Conservation (phyloP, 2,329 filamentous ascomycete species). For the Colletotrichum salicis region DNA sequence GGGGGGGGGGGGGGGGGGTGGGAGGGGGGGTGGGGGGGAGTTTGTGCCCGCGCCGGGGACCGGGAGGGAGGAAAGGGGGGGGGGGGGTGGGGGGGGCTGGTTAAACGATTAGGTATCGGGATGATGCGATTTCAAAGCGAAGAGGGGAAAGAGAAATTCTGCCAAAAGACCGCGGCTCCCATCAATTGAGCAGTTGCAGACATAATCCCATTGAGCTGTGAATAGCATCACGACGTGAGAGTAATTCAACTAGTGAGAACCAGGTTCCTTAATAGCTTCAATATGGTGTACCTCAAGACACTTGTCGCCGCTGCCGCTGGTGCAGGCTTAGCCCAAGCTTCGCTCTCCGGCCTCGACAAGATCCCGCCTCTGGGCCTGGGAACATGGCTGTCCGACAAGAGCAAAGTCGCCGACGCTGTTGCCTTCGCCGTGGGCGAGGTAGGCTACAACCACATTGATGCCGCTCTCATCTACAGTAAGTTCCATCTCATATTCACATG, state of each 20-base stretch:
- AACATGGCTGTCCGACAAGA: conserved; percentile 72
- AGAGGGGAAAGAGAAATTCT: background rate
- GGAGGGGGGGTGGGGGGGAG: too few species aligned
- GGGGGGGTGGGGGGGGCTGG: background rate
- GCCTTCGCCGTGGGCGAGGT: conserved; percentile 55
- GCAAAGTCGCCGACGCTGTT: conserved; percentile 68
- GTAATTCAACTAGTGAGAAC: background rate
- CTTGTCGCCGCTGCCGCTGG: background rate
- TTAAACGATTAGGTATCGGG: background rate
- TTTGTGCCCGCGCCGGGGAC: too few species aligned
- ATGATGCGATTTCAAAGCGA: conserved; percentile 24
- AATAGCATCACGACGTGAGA: background rate
- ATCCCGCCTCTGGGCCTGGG: conserved; percentile 46
- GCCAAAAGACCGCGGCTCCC: background rate
- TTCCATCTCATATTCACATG: conserved; percentile 37
- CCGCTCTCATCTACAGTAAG: conserved; percentile 61
- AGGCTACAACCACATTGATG: conserved; percentile 69
- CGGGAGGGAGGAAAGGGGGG: too few species aligned
- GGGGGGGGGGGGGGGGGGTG: too few species aligned
- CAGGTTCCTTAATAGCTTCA: background rate
- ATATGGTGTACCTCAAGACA: conserved; percentile 13
- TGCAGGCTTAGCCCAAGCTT: conserved; percentile 22
- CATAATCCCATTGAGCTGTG: background rate
- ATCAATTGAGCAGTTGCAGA: rapidly evolving
- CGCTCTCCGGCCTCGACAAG: conserved; percentile 11